Conservation (phyloP, 1,284 basidiomycete species). For the Microbotryum scabiosae region DNA sequence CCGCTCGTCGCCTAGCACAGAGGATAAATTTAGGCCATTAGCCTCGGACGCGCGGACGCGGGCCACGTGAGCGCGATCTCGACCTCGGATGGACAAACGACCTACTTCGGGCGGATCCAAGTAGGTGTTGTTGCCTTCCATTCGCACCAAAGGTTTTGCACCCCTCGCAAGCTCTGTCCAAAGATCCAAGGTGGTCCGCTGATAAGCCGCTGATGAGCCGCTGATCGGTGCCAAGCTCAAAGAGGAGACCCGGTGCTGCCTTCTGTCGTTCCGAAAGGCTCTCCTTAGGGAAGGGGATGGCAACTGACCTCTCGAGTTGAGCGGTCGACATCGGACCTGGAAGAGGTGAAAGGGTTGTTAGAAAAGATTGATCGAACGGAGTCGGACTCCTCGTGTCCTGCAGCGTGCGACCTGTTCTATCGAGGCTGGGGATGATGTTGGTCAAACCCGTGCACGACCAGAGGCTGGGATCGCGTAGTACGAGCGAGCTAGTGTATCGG, state of each 20-base stretch:
- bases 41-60: not conserved
- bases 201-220: not conserved
- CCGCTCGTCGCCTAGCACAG: not conserved
- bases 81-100: too few relatives aligned
- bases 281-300: not conserved
- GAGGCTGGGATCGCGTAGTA: not conserved
- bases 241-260: not conserved
- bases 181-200: not conserved
- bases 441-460: not conserved
- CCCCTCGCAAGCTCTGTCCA: conserved; percentile 73
- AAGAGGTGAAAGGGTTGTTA: not conserved
- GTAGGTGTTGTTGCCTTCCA: conserved; percentile 84
- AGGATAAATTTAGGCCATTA: not conserved
- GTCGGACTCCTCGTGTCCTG: not conserved
- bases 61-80: not conserved
- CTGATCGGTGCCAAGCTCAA: conserved; percentile 1
- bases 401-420: too few relatives aligned
- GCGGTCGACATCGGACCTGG: conserved; percentile 66
- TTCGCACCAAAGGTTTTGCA: conserved; percentile 81
- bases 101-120: conserved; percentile 61
- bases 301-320: conserved; percentile 72
- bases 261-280: not conserved
- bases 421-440: not conserved
- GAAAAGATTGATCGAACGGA: conserved; percentile 28
- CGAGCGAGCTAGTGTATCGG: not conserved